phyloP scores from a whole-genome alignment of 2,329 filamentous ascomycete species.

The Talaromyces sp. region DNA sequence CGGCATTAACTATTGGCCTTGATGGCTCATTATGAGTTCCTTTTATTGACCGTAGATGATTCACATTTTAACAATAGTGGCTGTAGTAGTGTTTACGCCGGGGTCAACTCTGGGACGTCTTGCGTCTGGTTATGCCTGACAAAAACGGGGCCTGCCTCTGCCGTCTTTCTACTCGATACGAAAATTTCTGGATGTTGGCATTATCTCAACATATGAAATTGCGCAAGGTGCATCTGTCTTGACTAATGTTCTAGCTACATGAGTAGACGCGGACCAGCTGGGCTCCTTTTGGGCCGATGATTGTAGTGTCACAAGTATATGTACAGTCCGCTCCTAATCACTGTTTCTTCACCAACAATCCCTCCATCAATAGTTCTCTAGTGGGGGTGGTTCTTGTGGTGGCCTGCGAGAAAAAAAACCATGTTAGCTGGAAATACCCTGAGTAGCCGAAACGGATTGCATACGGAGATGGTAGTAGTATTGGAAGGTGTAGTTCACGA shows the following conservation, averaged over 20 bases:
- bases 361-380: slow-evolving; percentile 45
- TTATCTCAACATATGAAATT: slow-evolving; percentile 9
- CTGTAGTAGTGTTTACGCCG: not conserved
- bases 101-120: not conserved
- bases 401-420: slow-evolving; percentile 56
- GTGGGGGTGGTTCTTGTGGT: slow-evolving; percentile 99
- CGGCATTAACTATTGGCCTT: slow-evolving; percentile 2
- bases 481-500: slow-evolving; percentile 89
- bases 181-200: not conserved
- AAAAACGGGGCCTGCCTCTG: not conserved
- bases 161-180: not conserved
- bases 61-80: not conserved
- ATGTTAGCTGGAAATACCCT: not conserved
- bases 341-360: slow-evolving; percentile 7
- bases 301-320: slow-evolving; percentile 31
- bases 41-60: not conserved
- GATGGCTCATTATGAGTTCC: not conserved
- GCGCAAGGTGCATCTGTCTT: slow-evolving; percentile 3
- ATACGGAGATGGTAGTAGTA: slow-evolving; percentile 99
- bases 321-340: slow-evolving; percentile 31
- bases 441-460: slow-evolving; percentile 33
- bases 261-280: not conserved
- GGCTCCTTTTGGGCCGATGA: slow-evolving; percentile 19
- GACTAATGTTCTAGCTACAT: slow-evolving; percentile 4
- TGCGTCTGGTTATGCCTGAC: not conserved